phyloP scores from a whole-genome alignment of 305 asterid species.

The Fraxinus nigra region DNA sequence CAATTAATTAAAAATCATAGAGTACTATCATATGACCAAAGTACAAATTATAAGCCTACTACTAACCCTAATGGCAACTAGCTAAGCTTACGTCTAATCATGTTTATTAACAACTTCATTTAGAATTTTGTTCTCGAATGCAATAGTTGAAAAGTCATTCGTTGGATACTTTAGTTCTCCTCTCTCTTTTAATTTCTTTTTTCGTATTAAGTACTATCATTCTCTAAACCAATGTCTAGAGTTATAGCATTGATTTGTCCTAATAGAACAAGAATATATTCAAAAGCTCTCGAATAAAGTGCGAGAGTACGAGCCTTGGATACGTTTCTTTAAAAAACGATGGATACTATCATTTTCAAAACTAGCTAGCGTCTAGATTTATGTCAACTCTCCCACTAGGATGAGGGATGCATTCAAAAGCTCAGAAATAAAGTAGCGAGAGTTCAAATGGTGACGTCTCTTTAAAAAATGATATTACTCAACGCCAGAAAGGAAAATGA shows the following conservation, averaged over 20 bases:
- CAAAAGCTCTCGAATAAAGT: background rate
- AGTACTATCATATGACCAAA: background rate
- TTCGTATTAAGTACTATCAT: background rate
- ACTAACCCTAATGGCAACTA: background rate
- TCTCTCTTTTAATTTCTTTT: too few relatives aligned
- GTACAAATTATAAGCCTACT: background rate
- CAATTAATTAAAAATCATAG: conserved; percentile 13
- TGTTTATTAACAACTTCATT: conserved; percentile 3
- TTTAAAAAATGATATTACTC: background rate
- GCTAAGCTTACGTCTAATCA: conserved; percentile 9
- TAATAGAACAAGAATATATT: background rate
- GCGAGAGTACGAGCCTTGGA: background rate
- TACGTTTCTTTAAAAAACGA: background rate
- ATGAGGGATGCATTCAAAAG: background rate
- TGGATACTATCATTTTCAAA: background rate
- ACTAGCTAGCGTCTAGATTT: background rate
- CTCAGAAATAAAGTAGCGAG: background rate
- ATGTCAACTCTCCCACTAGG: background rate
- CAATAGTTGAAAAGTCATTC: background rate
- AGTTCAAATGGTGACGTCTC: background rate
- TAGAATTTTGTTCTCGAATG: background rate
- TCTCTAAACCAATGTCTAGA: background rate
- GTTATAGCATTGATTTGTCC: background rate
- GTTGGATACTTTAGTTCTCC: too few relatives aligned
- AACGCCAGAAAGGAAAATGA: background rate